Base-by-base conservation (phyloP, 2,329 filamentous ascomycete genomes). In the Paraconiothyrium brasiliense region DNA sequence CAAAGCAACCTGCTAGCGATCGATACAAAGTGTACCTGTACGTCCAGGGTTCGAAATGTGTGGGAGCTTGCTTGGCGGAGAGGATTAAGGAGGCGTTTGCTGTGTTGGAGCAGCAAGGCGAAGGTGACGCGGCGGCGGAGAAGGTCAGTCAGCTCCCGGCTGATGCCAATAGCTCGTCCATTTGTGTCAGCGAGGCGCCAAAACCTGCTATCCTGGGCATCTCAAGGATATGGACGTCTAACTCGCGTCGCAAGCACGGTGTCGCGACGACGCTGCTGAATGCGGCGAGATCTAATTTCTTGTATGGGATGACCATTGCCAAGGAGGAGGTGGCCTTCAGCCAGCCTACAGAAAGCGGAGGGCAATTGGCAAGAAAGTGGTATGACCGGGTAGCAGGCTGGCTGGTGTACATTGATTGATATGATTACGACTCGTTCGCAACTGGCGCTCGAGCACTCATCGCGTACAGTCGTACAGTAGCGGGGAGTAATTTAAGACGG, bases 161-260 rank as follows among this genome's bases (percentile, higher is more conserved):
- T 34, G 67, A 67, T 39, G 39, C 44, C 24, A 64, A 71, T 32
- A 71, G 71, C 63, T 77, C 76, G 24, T 76, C 74, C 37, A 72
- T 87, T 60, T 82, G 80, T 1, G 77, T 84, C 39, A 79, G 79
- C 55, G 75, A 78, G 30, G 76, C 80, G 49, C 67, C 78, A 5
- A 63, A 81, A 30, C 76, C 81, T 2, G 86, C 84, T 2, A 79
- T 85, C n/a, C 80, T 90, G 57, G 87, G 87, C 20, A 84, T 91
- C 30, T 89, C 88, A 27, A 83, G 89, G 34, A 87, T 91, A 66
- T 91, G 89, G 89, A 88, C 86, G 0, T 87, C 85, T 8, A 83
- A 81, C 6, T 80, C 82, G 1, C 84, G 86, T 61, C 82, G 88
- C 35, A 78, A 85, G 46, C 82, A 84, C 65, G 86, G 87, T 9